A percentile compares a stretch with the other conserved stretches of the same genome.
Evolutionary conservation across 768 basidiomycete species (phyloP).

Genomic region (Rickenella mellea): DNA sequence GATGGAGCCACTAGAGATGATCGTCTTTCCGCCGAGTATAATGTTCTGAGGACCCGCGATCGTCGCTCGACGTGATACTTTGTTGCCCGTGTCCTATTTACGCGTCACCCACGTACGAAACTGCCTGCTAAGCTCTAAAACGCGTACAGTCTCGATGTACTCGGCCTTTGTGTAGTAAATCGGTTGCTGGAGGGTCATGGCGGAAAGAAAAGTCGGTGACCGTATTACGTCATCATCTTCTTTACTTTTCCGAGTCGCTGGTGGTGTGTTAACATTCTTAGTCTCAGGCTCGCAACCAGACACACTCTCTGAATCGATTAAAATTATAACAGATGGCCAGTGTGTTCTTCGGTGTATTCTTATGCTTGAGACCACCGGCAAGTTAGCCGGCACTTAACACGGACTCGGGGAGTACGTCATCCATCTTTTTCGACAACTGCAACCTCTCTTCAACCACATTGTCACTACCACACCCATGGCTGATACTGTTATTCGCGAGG

Average conservation of each 20-base stretch:
- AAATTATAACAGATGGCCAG: too few relatives aligned
- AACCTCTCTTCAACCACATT: neutral
- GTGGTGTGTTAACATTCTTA: too few relatives aligned
- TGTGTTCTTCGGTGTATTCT: too few relatives aligned
- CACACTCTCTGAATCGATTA: too few relatives aligned
- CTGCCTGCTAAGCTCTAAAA: neutral
- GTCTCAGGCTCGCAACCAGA: too few relatives aligned
- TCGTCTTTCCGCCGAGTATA: constrained; percentile 93
- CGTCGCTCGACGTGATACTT: constrained; percentile 84
- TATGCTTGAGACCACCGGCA: too few relatives aligned
- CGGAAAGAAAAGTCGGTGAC: neutral
- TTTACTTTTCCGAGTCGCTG: too few relatives aligned
- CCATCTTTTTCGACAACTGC: too few relatives aligned
- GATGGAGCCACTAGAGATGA: constrained; percentile 84
- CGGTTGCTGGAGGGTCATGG: constrained; percentile 49
- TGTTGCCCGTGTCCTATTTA: constrained; percentile 85
- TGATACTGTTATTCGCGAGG: constrained; percentile 36
- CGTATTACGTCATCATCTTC: too few relatives aligned
- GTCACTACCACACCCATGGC: neutral
- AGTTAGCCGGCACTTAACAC: too few relatives aligned
- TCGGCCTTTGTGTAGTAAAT: constrained; percentile 76
- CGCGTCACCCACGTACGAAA: neutral
- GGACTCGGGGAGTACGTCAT: too few relatives aligned
- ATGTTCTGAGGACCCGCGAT: constrained; percentile 95
- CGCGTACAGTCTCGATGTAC: constrained; percentile 77